Evolutionary conservation across 352 stramenopile genomes (phyloP), one percentile per base, ranked within the genome.

Genomic region (Blastocystis sp.): DNA sequence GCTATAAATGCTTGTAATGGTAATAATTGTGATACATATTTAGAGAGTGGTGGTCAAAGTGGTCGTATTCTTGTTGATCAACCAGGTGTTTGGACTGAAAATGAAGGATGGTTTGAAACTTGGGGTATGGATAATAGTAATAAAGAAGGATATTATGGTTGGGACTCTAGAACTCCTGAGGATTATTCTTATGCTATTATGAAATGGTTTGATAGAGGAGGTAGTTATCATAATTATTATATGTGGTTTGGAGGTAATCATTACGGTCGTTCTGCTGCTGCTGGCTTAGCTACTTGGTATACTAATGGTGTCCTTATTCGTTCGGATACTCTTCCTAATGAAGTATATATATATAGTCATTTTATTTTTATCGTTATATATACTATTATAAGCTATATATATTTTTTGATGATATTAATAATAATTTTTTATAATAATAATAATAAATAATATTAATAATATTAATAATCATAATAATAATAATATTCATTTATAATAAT

Each of bases 261-360:
- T 40, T 49, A 49, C 25, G 42, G 42, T 4, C 31, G 41, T 23
- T 49, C 23, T 23, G 42, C 42, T 18, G 42, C 23, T 31, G 41
- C 31, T 49, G 42, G 42, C 19, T 42, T 49, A 30, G 41, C 42
- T 2, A 49, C 31, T 49, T 49, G 42, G 42, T 49, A 49, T 24
- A 49, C 42, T 23, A 49, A 49, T 24, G 42, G 42, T 6, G 42
- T 49, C 6, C 31, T 49, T 23, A 49, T 49, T 49, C 42, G 41
- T 24, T 49, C 42, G 25, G 42, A 49, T 49, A 49, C 42, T 49
- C 42, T 49, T 47, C 42, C 42, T 18, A 49, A 49, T 49, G 42
- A 49, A n/a, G n/a, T n/a, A n/a, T n/a, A n/a, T n/a, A n/a, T n/a
- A n/a, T n/a, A n/a, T n/a, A n/a, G n/a, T n/a, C n/a, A n/a, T n/a